These are phyloP conservation scores for Monilinia fructigena DNA, from an alignment of 2,329 filamentous ascomycete genomes.

Conservation along the genomic window DNA sequence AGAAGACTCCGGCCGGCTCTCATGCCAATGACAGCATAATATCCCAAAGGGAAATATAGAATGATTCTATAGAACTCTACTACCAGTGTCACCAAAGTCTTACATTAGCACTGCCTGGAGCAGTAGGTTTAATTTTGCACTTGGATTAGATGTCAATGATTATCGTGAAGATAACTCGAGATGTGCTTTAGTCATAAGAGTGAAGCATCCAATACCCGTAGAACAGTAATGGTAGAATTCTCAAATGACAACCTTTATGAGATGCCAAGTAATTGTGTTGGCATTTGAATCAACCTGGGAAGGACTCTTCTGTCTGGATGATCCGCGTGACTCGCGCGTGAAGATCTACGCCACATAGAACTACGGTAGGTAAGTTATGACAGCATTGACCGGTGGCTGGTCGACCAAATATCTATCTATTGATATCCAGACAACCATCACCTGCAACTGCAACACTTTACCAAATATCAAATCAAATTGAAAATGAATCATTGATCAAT, in stretches of 20 bases:
- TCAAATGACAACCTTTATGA: not conserved
- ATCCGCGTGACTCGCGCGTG: not conserved
- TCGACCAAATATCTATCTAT: not conserved
- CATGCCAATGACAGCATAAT: not conserved
- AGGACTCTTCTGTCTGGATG: not conserved
- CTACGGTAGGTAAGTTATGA: slow-evolving; percentile 2
- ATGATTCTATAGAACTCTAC: slow-evolving; percentile 4
- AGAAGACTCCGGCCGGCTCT: not conserved
- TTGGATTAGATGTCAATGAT: not conserved
- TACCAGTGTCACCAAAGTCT: not conserved
- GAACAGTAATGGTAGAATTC: not conserved
- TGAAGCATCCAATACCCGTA: not conserved
- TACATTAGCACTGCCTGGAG: not conserved
- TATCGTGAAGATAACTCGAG: not conserved
- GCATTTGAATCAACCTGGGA: slow-evolving; percentile 1
- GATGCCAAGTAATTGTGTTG: not conserved
- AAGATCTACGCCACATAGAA: slow-evolving; percentile 13
- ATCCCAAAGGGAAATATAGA: slow-evolving; percentile 2
- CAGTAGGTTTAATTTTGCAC: not conserved
- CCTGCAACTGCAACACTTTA: not conserved
- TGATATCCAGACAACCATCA: not conserved
- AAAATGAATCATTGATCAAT: not conserved
- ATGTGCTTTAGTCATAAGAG: not conserved
- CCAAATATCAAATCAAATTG: slow-evolving; percentile 10
- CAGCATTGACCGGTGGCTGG: slow-evolving; percentile 18